These are phyloP conservation scores for Silene uniflora DNA, from an alignment of 148 eudicot species.

Conservation along the genomic window DNA sequence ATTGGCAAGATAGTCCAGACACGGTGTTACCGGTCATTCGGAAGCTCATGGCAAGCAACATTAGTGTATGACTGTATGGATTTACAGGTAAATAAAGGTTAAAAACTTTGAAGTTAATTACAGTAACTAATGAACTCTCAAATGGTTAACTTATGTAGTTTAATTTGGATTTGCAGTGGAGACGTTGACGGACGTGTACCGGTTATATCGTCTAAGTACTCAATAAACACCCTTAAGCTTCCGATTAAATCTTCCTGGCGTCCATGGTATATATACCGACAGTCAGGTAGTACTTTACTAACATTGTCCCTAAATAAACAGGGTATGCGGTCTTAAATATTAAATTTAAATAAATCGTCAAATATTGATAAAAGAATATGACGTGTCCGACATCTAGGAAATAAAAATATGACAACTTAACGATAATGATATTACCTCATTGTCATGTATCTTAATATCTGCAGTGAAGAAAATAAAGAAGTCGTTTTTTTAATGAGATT, in stretches of 20 bases:
- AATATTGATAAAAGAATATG: too few relatives aligned
- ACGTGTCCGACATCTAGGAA: too few relatives aligned
- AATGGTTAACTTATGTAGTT: not conserved
- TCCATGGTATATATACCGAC: conserved; percentile 44
- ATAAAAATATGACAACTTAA: too few relatives aligned
- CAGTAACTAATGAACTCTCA: not conserved
- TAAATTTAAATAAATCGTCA: too few relatives aligned
- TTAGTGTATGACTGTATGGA: conserved; percentile 44
- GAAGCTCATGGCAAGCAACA: conserved; percentile 38
- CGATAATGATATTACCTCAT: too few relatives aligned
- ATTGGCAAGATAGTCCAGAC: conserved; percentile 40
- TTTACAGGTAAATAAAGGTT: conserved; percentile 35
- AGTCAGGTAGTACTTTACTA: conserved; percentile 32
- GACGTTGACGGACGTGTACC: conserved; percentile 54
- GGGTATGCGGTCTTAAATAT: too few relatives aligned
- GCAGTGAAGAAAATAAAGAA: too few relatives aligned
- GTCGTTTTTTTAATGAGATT: too few relatives aligned
- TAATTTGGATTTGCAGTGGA: conserved; percentile 33
- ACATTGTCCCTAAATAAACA: too few relatives aligned
- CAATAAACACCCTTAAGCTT: conserved; percentile 43
- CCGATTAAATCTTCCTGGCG: conserved; percentile 42
- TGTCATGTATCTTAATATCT: too few relatives aligned
- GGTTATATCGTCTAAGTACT: conserved; percentile 44
- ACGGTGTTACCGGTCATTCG: conserved; percentile 39
- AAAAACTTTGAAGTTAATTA: not conserved